Evolutionary conservation across 2,329 filamentous ascomycete species (phyloP).

Genomic region (Penicillium aurantiogriseum): DNA sequence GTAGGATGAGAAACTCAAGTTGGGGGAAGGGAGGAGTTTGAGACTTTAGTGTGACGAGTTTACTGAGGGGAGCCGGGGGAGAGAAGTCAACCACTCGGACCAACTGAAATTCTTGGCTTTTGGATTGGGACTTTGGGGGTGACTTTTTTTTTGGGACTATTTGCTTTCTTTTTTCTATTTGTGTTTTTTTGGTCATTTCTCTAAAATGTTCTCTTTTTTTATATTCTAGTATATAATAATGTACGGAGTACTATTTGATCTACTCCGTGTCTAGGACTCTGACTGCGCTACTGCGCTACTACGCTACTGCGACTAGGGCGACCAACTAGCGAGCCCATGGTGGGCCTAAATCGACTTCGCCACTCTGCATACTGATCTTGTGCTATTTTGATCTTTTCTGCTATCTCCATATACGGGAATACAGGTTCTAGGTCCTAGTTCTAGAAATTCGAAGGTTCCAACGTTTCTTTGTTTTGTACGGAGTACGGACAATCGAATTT

Average conservation of each 20-base stretch:
- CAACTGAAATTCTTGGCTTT: constrained; percentile 8
- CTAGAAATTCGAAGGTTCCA: background rate
- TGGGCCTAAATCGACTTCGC: constrained; percentile 5
- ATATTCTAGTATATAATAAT: constrained; percentile 3
- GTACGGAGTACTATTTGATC: background rate
- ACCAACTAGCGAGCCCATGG: constrained; percentile 8
- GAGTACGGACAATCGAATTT: background rate
- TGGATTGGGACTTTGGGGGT: background rate
- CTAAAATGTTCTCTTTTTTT: background rate
- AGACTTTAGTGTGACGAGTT: constrained; percentile 20
- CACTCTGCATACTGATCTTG: background rate
- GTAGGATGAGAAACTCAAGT: background rate
- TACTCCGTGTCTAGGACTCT: constrained; percentile 13
- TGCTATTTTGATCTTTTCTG: background rate
- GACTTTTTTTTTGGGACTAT: background rate
- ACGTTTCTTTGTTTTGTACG: background rate
- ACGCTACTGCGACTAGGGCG: constrained; percentile 21
- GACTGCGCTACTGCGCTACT: constrained; percentile 1
- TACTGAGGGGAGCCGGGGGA: constrained; percentile 16
- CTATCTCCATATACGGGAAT: too few species aligned
- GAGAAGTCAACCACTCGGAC: constrained; percentile 5
- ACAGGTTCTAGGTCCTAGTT: background rate
- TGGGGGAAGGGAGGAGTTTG: constrained; percentile 14
- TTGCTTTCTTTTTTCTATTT: background rate
- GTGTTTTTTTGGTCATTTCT: background rate